Evolutionary conservation across 176 grass and related monocot genomes (phyloP).

Genomic region (Typha latifolia): DNA sequence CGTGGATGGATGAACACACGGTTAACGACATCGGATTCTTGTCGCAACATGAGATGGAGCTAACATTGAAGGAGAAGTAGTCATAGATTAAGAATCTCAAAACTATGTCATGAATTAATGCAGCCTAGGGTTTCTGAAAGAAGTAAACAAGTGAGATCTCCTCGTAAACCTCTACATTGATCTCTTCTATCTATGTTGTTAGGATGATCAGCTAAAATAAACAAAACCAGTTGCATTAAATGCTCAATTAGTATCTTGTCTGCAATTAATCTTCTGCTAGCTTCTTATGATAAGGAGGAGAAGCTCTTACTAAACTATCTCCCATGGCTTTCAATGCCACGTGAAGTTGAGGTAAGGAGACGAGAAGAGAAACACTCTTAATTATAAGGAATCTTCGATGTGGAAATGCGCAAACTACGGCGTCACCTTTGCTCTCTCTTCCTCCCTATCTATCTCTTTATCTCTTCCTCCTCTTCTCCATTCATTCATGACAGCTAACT

Average conservation of each 20-base stretch:
- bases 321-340: constrained; percentile 53
- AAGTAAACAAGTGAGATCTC: not conserved
- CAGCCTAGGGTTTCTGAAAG: not conserved
- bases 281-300: not conserved
- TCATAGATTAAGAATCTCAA: not conserved
- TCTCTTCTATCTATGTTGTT: not conserved
- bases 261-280: not conserved
- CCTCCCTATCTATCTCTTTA: not conserved
- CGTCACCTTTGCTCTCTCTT: not conserved
- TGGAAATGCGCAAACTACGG: constrained; percentile 15
- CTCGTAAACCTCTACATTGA: not conserved
- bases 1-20: too few species aligned
- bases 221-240: constrained; percentile 2
- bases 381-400: constrained; percentile 12
- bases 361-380: constrained; percentile 5
- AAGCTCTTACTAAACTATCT: constrained; percentile 4
- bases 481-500: constrained; percentile 21
- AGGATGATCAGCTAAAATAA: not conserved
- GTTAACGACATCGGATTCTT: too few species aligned
- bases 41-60: too few species aligned
- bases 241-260: not conserved
- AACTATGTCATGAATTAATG: not conserved
- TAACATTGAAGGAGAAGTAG: not conserved
- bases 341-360: constrained; percentile 24
- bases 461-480: not conserved